Evolutionary conservation across 352 stramenopile species (phyloP).

Genomic region (Phytopythium montanum): DNA sequence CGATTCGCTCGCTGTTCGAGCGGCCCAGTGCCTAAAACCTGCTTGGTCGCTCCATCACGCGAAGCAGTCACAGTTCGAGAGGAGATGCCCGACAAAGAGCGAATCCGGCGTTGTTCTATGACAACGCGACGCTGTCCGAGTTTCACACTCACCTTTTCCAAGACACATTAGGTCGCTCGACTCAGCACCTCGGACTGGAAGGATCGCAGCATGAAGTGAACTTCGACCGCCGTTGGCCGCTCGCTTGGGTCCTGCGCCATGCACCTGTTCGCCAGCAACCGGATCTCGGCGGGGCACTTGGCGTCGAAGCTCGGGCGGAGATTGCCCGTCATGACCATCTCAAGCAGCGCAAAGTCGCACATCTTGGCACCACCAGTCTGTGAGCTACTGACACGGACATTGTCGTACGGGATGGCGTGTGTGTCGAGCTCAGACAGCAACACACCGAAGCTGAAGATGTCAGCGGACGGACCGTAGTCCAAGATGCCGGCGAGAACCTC

Average conservation of each 20-base stretch:
- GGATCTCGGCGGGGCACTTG: conserved; percentile 32
- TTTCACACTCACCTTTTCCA: too few relatives aligned
- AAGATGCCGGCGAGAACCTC: conserved; percentile 11
- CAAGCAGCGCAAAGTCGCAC: conserved; percentile 23
- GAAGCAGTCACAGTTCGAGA: too few relatives aligned
- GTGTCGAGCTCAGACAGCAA: conserved; percentile 32
- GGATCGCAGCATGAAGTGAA: conserved; percentile 19
- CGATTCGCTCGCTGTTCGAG: too few relatives aligned
- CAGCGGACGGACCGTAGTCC: conserved; percentile 55
- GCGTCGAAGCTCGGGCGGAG: conserved; percentile 19
- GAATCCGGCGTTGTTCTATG: too few relatives aligned
- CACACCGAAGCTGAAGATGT: conserved; percentile 69
- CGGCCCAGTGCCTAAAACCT: too few relatives aligned
- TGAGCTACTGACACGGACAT: conserved; percentile 2
- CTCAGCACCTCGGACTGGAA: too few relatives aligned
- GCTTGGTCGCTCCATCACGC: too few relatives aligned
- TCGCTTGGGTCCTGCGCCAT: conserved; percentile 24
- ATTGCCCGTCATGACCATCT: conserved; percentile 20
- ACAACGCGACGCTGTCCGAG: too few relatives aligned
- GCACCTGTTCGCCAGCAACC: conserved; percentile 27
- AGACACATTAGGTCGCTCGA: not conserved
- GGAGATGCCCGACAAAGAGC: too few relatives aligned
- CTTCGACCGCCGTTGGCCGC: conserved; percentile 33
- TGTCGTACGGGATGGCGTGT: conserved; percentile 7
- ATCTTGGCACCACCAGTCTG: conserved; percentile 7